These are phyloP conservation scores for Ophiostoma pallidulum DNA, from an alignment of 2,329 filamentous ascomycete genomes.

Conservation along the genomic window DNA sequence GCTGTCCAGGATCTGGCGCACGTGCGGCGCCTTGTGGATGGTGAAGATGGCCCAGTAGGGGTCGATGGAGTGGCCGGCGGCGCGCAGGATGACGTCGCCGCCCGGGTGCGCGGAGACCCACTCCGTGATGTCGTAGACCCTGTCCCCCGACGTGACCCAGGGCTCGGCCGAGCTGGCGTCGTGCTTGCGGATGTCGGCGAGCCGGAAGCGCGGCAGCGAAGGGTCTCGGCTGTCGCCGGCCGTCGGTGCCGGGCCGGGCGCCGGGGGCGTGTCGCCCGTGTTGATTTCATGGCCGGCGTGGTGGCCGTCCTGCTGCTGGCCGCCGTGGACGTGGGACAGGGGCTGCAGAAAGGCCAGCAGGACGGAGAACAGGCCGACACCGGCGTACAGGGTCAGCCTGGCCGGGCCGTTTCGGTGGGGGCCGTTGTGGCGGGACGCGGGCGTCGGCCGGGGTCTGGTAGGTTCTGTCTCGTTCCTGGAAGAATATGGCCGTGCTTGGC, in stretches of 20 bases:
- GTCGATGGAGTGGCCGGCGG: slow-evolving; percentile 55
- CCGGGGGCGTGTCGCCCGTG: not conserved
- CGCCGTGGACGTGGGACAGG: not conserved
- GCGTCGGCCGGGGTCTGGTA: too few relatives aligned
- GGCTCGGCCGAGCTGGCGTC: slow-evolving; percentile 26
- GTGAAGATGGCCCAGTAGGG: slow-evolving; percentile 62
- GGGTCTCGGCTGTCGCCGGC: slow-evolving; percentile 17
- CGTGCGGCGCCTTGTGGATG: slow-evolving; percentile 57
- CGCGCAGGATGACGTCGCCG: slow-evolving; percentile 57
- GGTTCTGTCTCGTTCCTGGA: too few relatives aligned
- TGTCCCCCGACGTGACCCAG: slow-evolving; percentile 55
- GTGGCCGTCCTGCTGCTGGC: not conserved
- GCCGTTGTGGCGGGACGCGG: too few relatives aligned
- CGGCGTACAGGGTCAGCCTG: slow-evolving; percentile 9
- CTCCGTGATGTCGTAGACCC: slow-evolving; percentile 62
- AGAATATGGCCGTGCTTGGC: too few relatives aligned
- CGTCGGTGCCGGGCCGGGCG: not conserved
- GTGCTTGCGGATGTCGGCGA: slow-evolving; percentile 18
- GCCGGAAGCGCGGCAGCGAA: slow-evolving; percentile 17
- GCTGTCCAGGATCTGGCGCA: slow-evolving; percentile 54
- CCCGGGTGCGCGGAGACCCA: slow-evolving; percentile 58
- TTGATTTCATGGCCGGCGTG: too few relatives aligned
- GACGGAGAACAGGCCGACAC: slow-evolving; percentile 9
- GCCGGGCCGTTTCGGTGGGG: too few relatives aligned
- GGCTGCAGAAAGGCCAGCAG: slow-evolving; percentile 11